Percentiles rank a stretch among this genome's conserved stretches.
These are phyloP conservation scores for Pecoramyces ruminantium DNA, from an alignment of 192 early-diverging fungal species.

Conservation along the genomic window DNA sequence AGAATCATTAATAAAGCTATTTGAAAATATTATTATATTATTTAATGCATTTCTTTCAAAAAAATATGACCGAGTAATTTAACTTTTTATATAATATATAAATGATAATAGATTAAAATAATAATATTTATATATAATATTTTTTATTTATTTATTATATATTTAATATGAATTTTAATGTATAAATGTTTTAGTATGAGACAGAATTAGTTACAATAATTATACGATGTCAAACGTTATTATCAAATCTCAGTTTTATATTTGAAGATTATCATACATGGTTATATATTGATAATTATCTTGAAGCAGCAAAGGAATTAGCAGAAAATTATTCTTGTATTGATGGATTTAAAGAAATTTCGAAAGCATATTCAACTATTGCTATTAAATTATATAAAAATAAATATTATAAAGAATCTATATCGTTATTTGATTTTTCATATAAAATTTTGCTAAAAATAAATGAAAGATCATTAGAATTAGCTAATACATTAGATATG, in stretches of 20 bases:
- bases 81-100: no score
- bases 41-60: not conserved
- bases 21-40: not conserved
- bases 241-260: not conserved
- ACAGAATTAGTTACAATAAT: not conserved
- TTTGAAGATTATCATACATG: not conserved
- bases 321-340: not conserved
- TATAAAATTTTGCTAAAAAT: not conserved
- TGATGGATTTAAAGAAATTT: not conserved
- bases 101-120: no score
- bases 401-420: not conserved
- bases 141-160: no score
- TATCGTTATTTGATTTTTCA: not conserved
- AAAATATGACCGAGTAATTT: not conserved
- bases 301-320: not conserved
- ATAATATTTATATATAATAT: no score
- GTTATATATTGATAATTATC: not conserved
- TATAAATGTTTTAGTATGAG: no score
- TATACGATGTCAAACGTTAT: not conserved
- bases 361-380: not conserved
- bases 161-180: no score
- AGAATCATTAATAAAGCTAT: not conserved
- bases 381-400: not conserved
- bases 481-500: not conserved
- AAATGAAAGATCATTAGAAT: not conserved